These are phyloP conservation scores for Fusarium subtropicale DNA, from an alignment of 2,329 filamentous ascomycete species.

Conservation along the genomic window DNA sequence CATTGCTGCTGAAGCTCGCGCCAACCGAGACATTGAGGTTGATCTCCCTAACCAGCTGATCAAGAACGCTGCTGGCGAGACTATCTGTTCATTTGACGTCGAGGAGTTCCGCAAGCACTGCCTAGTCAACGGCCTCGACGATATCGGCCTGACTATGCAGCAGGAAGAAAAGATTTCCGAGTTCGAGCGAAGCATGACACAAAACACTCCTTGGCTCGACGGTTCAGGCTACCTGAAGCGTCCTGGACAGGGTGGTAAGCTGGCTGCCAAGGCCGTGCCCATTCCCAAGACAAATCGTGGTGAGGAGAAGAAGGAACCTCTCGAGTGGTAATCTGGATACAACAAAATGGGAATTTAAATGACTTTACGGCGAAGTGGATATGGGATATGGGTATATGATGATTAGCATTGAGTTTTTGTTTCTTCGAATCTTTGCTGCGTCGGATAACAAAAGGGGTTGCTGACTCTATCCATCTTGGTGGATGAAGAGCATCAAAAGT, in stretches of 20 bases:
- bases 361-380: constrained; percentile 44
- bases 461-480: constrained; percentile 17
- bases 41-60: constrained; percentile 88
- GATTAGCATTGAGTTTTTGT: constrained; percentile 39
- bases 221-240: constrained; percentile 82
- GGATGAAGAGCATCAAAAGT: constrained; percentile 32
- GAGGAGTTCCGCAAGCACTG: constrained; percentile 97
- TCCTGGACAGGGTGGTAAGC: constrained; percentile 64
- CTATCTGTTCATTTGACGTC: constrained; percentile 84
- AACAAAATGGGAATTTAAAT: constrained; percentile 18
- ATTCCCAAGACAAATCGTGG: constrained; percentile 92
- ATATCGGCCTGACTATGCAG: constrained; percentile 95
- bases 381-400: constrained; percentile 35
- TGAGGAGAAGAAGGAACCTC: constrained; percentile 82
- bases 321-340: constrained; percentile 78
- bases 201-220: constrained; percentile 90
- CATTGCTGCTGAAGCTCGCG: constrained; percentile 80
- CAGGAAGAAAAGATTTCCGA: constrained; percentile 87
- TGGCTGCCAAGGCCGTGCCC: constrained; percentile 70
- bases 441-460: constrained; percentile 25
- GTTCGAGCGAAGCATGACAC: constrained; percentile 82
- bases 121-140: constrained; percentile 90
- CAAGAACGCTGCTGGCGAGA: constrained; percentile 78
- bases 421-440: constrained; percentile 23
- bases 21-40: constrained; percentile 86